Base-by-base conservation (phyloP, 805 yeast species). In the Suhomyces sp. region DNA sequence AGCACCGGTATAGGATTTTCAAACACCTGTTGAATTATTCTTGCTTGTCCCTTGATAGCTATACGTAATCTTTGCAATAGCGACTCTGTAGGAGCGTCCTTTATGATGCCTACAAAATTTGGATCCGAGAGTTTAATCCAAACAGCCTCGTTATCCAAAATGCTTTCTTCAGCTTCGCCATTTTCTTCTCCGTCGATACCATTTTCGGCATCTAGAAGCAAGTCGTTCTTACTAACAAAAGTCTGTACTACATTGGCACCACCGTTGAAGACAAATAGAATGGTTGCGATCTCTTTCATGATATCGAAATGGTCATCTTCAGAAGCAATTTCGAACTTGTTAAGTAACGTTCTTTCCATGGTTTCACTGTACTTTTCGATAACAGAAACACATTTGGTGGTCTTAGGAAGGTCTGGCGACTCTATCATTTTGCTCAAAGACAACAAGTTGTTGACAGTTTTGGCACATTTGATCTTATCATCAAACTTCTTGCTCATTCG, bases 161-260 rank as follows among this genome's bases (percentile, higher is more conserved):
- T 60, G 13, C 67, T 60, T 20, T 56, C 57, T 53, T 75, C 69
- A 3, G 61, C 63, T 58, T 52, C 57, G 20, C n/a, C n/a, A n/a
- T 52, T 54, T 25, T 31, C 39, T 6, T 39, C 49, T 2, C 24
- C 49, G 12, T 50, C 52, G 3, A 44, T 35, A 10, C 41, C 49
- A 6, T 53, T 48, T 52, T 81, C 79, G 55, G 78, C 71, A 35
- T 72, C 75, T 50, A 77, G 73, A 66, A 92, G 87, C 53, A 86
- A 79, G 46, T 84, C 87, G 63, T 88, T 89, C 63, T 88, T 90
- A 63, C 83, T 84, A 41, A 92, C 87, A 69, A 89, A 93, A 46
- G 86, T 83, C 63, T 86, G 89, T 7, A 89, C 86, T 7, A 92
- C 93, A 53, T 86, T 84, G 9, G 81, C 77, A 10, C 97, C 97